Base-by-base conservation (phyloP, 192 early-diverging fungal species). In the Cetraspora pellucida region DNA sequence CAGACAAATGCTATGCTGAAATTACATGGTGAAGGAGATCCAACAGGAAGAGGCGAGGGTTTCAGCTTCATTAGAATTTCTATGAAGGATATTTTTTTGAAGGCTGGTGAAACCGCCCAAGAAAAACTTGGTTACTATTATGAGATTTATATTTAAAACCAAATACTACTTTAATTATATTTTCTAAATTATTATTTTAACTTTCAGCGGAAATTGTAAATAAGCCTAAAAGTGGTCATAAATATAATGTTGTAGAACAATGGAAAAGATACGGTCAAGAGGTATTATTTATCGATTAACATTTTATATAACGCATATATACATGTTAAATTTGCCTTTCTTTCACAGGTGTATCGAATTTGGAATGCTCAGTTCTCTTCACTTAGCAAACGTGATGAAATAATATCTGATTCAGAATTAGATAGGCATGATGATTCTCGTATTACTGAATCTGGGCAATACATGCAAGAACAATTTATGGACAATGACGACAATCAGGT, bases 61-160 rank as follows among this genome's bases (percentile, higher is more conserved):
- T 98, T 99, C 77, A 98, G 96, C 86, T 99, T 97, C 82, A 94
- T 99, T 76, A 90, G 96, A 31, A 93, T 94, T 25, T 94, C 93
- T 16, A 98, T 98, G 96, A 98, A 97, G 83, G 97, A 98, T 74
- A 97, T 97, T 68, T 97, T 98, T 76, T 85, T 97, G 78, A 85
- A 94, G 23, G 87, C 91, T 13, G 94, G 94, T 23, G 95, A 96
- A 80, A 91, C 90, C 37, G 89, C 91, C 13, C 91, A 94, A 71
- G 94, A 95, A 59, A 91, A 92, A 81, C 81, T 91, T 57, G 85
- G 88, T 89, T 80, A 37, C 1, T 37, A 37, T 37, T 28, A 43
- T 27, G 14, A 8, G n/a, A 21, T 58, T 55, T 28, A 60, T 46
- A 49, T 46, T 54, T 71, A 43, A 28, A 14, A 27, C 60, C 19